phyloP scores from a whole-genome alignment of 305 asterid species.

The Solanum hybrid region DNA sequence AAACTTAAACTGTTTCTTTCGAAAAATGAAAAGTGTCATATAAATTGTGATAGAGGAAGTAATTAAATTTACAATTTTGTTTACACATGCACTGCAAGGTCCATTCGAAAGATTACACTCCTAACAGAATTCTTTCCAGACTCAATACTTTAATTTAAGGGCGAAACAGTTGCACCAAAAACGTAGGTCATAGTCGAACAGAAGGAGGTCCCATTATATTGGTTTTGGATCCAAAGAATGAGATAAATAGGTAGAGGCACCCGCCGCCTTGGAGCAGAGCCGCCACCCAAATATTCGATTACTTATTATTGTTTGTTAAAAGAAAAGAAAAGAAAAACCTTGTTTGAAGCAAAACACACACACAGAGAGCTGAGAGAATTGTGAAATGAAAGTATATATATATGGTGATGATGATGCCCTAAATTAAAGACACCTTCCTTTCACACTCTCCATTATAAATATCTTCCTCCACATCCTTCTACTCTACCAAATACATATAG shows the following conservation, averaged over 20 bases:
- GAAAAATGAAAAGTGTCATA: too few relatives aligned
- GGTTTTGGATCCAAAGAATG: neutral
- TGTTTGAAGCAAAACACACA: neutral
- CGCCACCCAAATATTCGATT: neutral
- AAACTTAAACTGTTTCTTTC: too few relatives aligned
- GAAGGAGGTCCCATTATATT: neutral
- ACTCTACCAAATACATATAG: neutral
- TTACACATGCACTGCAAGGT: too few relatives aligned
- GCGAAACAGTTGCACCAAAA: neutral
- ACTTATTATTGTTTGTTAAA: neutral
- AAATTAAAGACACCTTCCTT: conserved; percentile 11
- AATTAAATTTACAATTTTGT: neutral
- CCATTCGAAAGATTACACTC: too few relatives aligned
- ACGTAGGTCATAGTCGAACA: neutral
- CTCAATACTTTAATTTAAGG: too few relatives aligned
- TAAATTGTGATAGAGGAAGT: neutral
- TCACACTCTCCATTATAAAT: conserved; percentile 20
- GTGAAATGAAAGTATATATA: neutral
- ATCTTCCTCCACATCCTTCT: neutral
- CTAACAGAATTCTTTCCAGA: fast-evolving
- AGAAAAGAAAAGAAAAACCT: neutral
- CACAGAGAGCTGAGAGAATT: neutral
- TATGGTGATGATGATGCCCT: conserved; percentile 5
- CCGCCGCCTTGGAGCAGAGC: conserved; percentile 9
- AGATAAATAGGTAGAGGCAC: neutral